Conservation (phyloP, 805 yeast species). For the Lipomyces anomalus region DNA sequence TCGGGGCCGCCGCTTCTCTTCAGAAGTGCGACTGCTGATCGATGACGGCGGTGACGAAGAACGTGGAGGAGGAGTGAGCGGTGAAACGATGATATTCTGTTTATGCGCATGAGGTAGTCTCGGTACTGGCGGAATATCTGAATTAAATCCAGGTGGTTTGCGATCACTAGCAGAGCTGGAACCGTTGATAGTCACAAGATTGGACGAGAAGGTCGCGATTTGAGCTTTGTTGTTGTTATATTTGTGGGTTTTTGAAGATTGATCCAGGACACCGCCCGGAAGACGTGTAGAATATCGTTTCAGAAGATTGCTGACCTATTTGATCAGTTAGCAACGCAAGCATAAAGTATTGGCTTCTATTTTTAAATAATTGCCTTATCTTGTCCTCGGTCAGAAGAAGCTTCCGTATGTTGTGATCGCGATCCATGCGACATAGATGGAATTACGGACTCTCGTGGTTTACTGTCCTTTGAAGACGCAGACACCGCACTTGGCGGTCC, state of each 20-base stretch:
- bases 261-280: too few relatives aligned
- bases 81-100: background rate
- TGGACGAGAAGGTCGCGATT: too few relatives aligned
- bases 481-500: conserved; percentile 2
- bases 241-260: too few relatives aligned
- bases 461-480: background rate
- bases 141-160: too few relatives aligned
- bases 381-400: too few relatives aligned
- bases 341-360: too few relatives aligned
- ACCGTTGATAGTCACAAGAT: too few relatives aligned
- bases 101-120: background rate
- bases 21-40: background rate
- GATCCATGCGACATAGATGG: conserved; percentile 19
- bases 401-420: too few relatives aligned
- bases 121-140: conserved; percentile 3
- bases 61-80: background rate
- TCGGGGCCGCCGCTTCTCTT: background rate
- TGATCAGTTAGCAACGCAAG: too few relatives aligned
- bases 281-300: conserved; percentile 19
- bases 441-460: conserved; percentile 18
- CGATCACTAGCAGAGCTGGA: too few relatives aligned
- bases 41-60: background rate
- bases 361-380: too few relatives aligned
- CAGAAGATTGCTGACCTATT: conserved; percentile 20
- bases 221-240: conserved; percentile 2